Base-by-base conservation (phyloP, 306 rosid species). In the Cotoneaster glaucophyllus region DNA sequence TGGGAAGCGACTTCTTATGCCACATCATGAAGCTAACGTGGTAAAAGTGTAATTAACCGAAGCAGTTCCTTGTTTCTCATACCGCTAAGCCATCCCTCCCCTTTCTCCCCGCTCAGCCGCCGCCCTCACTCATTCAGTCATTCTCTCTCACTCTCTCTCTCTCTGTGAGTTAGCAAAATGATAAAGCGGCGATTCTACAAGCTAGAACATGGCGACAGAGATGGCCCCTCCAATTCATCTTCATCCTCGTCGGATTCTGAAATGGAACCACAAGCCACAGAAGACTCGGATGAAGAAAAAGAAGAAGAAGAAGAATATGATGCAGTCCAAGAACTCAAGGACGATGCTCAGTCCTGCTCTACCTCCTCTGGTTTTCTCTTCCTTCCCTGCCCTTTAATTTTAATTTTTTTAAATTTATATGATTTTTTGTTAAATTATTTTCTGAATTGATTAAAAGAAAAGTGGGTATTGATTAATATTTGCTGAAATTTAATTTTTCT, bases 151-250 rank as follows among this genome's bases (percentile, higher is more conserved):
- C 37, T 63, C 39, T 63, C 10, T 29, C 70, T 5, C 24, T 37
- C 18, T 65, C 14, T 17, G 18, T 37, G 4, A 6, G 41, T 62
- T 3, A 15, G 52, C 43, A 79, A 57, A 37, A 93, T 93, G 98
- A 90, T 93, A 77, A 93, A 93, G 88, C 87, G 97, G 86, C 81
- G 87, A 48, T 93, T 88, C 88, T 93, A 69, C 74, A 85, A 82
- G 85, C 19, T 88, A 54, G 98, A 93, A 39, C 94, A 87, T 44
- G 93, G 84, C 39, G 91, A 85, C 64, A 74, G 73, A 11, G 90
- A 93, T 28, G 83, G 41, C 39, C 90, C 84, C 67, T 83, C 93
- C 1, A 90, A 87, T 81, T 58, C 85, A 5, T 89, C 98, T 12
- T 85, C 92, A 12, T 88, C 95, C 5, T 86, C 86, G 48, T 86